Base-by-base conservation (phyloP, 2,329 filamentous ascomycete genomes). In the Colletotrichum destructivum region DNA sequence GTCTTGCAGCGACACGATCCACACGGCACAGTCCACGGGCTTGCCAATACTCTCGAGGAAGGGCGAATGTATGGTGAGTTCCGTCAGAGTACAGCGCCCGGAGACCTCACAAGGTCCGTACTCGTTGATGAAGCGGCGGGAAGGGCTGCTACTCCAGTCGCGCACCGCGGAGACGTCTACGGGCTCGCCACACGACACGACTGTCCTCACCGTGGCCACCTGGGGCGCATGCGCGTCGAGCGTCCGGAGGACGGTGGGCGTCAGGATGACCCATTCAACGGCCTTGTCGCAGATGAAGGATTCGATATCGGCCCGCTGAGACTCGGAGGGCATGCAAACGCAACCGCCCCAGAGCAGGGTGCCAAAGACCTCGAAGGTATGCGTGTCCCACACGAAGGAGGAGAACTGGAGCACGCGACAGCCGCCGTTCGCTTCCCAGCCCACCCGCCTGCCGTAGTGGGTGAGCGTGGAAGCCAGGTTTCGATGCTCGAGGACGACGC, bases 321-420 rank as follows among this genome's bases (percentile, higher is more conserved):
- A 15, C 56, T 60, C 56, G 35, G 56, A 60, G 7, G 56, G 56
- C 13, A 47, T 46, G 23, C 57, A 61, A 2, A 61, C 23, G 9
- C 57, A 61, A 15, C 57, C 57, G 44, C 59, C 59, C 44, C 46
- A 51, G 18, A 62, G 59, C 11, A 62, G 46, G 16, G 59, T 51
- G 13, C 59, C 44, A 7, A 62, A 62, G 18, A 62, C 46, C 31
- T 62, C 59, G 6, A 62, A 12, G 21, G 46, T 51, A 40, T 38
- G 44, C 18, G 44, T 51, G 26, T 51, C 44, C 59, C 44, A 62
- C 11, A 38, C 44, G n/a, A 62, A 51, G 11, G 44, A 51, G 8
- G 59, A 62, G 18, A 51, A 51, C 13, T 62, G 57, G 18, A 62
- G 59, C 23, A 40, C 31, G 31, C 59, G 46, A 40, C 21, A 49